A percentile compares a stretch with the other conserved stretches of the same genome.
phyloP scores from a whole-genome alignment of 352 stramenopile genomes.

The Halophytophthora polymorphica region DNA sequence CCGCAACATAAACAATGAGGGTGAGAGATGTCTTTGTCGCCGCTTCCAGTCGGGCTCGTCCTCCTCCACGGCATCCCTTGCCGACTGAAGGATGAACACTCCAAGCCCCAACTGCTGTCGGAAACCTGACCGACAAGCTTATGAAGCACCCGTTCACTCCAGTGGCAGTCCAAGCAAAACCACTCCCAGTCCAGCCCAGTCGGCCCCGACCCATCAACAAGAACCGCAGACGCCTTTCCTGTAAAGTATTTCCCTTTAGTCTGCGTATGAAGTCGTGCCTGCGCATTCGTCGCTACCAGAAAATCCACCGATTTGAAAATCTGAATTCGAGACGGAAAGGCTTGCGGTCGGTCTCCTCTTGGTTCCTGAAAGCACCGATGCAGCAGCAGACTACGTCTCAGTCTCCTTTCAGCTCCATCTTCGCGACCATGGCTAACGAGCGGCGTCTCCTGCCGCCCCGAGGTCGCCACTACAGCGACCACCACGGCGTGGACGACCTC shows the following conservation, averaged over 20 bases:
- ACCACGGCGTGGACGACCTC: conserved; percentile 1
- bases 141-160: too few species aligned
- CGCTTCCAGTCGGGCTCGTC: conserved; percentile 24
- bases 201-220: too few species aligned
- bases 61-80: conserved; percentile 27
- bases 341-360: too few species aligned
- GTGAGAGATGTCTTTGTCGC: conserved; percentile 15
- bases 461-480: neutral
- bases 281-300: too few species aligned
- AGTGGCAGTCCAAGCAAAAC: too few species aligned
- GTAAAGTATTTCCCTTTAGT: too few species aligned
- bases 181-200: too few species aligned
- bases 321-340: too few species aligned
- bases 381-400: neutral
- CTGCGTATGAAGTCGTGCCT: too few species aligned
- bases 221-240: too few species aligned
- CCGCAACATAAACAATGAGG: conserved; percentile 31
- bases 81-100: conserved; percentile 14
- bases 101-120: neutral
- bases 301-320: too few species aligned
- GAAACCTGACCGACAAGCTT: neutral
- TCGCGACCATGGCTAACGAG: neutral
- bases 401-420: neutral
- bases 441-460: neutral
- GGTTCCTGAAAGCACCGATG: too few species aligned